These are phyloP conservation scores for Rosa hybrid DNA, from an alignment of 331 rosid genomes.

Conservation along the genomic window DNA sequence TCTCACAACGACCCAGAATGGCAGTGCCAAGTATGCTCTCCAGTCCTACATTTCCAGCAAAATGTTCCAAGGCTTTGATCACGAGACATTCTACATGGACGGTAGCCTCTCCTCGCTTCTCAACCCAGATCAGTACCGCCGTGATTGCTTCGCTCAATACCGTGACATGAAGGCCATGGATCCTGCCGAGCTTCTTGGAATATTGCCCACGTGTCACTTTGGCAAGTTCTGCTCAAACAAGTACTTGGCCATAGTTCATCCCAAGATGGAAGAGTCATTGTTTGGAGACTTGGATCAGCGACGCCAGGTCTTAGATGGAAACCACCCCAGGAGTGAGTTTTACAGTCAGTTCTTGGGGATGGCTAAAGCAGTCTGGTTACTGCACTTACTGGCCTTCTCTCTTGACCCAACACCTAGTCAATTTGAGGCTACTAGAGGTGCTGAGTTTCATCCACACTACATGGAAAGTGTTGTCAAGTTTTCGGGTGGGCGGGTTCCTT, in stretches of 20 bases:
- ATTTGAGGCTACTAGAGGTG: conserved; percentile 91
- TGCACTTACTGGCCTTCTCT: conserved; percentile 89
- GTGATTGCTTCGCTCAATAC: conserved; percentile 83
- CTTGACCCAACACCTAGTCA: conserved; percentile 83
- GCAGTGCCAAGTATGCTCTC: conserved; percentile 84
- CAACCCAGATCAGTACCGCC: conserved; percentile 93
- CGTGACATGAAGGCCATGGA: conserved; percentile 95
- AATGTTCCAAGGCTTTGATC: conserved; percentile 87
- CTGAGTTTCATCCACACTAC: conserved; percentile 74
- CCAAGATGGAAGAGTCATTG: conserved; percentile 99
- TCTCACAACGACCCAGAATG: conserved; percentile 39
- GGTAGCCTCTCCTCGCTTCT: conserved; percentile 95
- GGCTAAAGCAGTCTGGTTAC: conserved; percentile 84
- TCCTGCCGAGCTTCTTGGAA: conserved; percentile 90
- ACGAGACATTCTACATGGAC: conserved; percentile 97
- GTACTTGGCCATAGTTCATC: conserved; percentile 86
- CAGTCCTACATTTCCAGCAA: conserved; percentile 82
- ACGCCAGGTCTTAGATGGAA: conserved; percentile 64
- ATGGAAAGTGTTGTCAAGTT: conserved; percentile 84
- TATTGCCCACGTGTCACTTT: conserved; percentile 81
- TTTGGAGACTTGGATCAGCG: conserved; percentile 86
- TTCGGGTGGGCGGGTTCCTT: conserved; percentile 56
- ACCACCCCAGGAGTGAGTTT: conserved; percentile 84
- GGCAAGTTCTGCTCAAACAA: conserved; percentile 90
- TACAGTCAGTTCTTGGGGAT: conserved; percentile 68